Conservation (phyloP, 129 eudicot genomes). For the Glebionis coronaria region DNA sequence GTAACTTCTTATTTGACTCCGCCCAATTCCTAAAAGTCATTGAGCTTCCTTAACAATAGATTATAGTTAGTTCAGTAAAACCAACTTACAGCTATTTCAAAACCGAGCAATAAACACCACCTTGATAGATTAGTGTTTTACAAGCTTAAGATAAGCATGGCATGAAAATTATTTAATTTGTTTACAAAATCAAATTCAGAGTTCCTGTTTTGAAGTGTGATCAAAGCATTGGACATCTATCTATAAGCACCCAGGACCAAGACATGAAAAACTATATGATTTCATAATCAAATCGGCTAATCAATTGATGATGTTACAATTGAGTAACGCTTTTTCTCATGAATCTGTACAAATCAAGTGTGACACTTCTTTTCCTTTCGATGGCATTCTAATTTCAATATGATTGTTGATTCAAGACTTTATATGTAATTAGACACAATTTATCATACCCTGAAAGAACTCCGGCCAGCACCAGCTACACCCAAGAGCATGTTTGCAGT, state of each 20-base stretch:
- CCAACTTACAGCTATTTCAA: too few relatives aligned
- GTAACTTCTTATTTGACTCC: too few relatives aligned
- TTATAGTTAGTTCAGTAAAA: too few relatives aligned
- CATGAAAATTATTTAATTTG: too few relatives aligned
- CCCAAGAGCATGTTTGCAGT: conserved; percentile 93
- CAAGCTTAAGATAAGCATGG: too few relatives aligned
- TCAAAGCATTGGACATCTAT: neutral
- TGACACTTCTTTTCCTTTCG: neutral
- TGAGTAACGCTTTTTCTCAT: conserved; percentile 9
- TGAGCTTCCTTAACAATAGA: too few relatives aligned
- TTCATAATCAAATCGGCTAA: conserved; percentile 15
- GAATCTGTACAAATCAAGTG: conserved; percentile 30
- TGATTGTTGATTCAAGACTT: conserved; percentile 34
- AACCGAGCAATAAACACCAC: too few relatives aligned
- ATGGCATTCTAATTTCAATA: conserved; percentile 9
- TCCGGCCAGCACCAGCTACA: conserved; percentile 99
- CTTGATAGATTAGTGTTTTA: too few relatives aligned
- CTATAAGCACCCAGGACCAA: neutral
- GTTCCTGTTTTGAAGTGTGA: neutral
- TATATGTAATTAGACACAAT: conserved; percentile 55
- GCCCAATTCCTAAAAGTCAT: too few relatives aligned
- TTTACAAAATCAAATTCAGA: too few relatives aligned
- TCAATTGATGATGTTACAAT: conserved; percentile 9
- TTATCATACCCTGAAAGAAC: conserved; percentile 96
- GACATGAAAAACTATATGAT: neutral